A percentile compares a stretch with the other conserved stretches of the same genome.
Evolutionary conservation across 768 basidiomycete genomes (phyloP).

Genomic region (Amanita rimosa): DNA sequence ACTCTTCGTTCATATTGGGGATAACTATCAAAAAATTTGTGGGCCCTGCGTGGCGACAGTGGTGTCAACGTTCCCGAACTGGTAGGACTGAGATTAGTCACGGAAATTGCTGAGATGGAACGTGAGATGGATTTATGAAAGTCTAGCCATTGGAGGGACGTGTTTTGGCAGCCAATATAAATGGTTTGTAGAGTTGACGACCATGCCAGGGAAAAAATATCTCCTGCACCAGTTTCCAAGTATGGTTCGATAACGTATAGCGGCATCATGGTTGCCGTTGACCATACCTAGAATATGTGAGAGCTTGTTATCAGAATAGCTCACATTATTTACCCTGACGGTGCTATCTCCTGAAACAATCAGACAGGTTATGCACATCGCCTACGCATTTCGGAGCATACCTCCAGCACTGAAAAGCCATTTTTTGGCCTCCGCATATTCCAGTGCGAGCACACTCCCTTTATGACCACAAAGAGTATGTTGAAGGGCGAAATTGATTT

Average conservation of each 20-base stretch:
- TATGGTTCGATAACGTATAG: conserved; percentile 72
- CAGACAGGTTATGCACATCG: background rate
- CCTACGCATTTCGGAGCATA: conserved; percentile 18
- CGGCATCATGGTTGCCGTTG: conserved; percentile 49
- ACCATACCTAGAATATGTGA: conserved; percentile 58
- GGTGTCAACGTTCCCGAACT: conserved; percentile 27
- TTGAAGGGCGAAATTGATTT: conserved; percentile 54
- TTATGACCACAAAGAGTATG: conserved; percentile 70
- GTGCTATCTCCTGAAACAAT: conserved; percentile 67
- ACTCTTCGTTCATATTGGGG: conserved; percentile 59
- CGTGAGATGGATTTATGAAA: conserved; percentile 25
- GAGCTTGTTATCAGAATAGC: background rate
- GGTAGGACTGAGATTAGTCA: conserved; percentile 8
- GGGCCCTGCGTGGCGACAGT: conserved; percentile 35
- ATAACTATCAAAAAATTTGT: conserved; percentile 91
- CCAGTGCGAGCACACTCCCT: conserved; percentile 73
- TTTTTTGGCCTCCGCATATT: conserved; percentile 59
- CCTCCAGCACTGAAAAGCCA: conserved; percentile 92
- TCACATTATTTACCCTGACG: conserved; percentile 46
- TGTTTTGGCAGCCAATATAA: conserved; percentile 88
- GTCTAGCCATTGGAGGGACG: conserved; percentile 83
- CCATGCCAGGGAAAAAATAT: conserved; percentile 82
- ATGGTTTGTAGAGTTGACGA: conserved; percentile 54
- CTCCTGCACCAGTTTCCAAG: conserved; percentile 71
- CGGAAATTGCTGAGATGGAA: conserved; percentile 11